phyloP scores from a whole-genome alignment of 2,329 filamentous ascomycete species.

The Metarhizium guizhouense region DNA sequence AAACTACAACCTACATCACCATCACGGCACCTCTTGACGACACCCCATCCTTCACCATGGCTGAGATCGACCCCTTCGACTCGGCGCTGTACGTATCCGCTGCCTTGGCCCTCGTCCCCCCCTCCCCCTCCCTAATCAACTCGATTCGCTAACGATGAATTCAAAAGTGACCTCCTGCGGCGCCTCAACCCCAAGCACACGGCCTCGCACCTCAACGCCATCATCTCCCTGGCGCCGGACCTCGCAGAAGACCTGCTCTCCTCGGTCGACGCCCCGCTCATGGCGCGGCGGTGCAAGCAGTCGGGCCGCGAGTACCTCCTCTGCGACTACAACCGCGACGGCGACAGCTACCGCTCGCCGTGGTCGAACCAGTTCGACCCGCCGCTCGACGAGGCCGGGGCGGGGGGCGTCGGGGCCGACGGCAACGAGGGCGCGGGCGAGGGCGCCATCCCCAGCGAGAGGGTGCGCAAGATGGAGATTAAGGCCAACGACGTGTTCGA shows the following conservation, averaged over 20 bases:
- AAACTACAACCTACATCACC: background rate
- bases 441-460: slow-evolving; percentile 79
- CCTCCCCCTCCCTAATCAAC: slow-evolving; percentile 1
- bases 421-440: slow-evolving; percentile 59
- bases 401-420: slow-evolving; percentile 40
- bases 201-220: slow-evolving; percentile 74
- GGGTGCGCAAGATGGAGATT: slow-evolving; percentile 88
- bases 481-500: slow-evolving; percentile 94
- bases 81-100: slow-evolving; percentile 57
- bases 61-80: slow-evolving; percentile 59
- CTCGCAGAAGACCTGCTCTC: slow-evolving; percentile 96
- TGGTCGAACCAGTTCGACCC: slow-evolving; percentile 99
- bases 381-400: slow-evolving; percentile 59
- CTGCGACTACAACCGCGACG: slow-evolving; percentile 99
- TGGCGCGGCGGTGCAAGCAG: slow-evolving; percentile 75
- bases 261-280: slow-evolving; percentile 91
- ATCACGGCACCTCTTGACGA: slow-evolving; percentile 3
- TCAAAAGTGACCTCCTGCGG: slow-evolving; percentile 82
- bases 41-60: slow-evolving; percentile 23
- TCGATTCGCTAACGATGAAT: background rate
- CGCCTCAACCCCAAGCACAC: slow-evolving; percentile 94
- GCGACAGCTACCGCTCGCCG: slow-evolving; percentile 94
- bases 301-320: slow-evolving; percentile 92
- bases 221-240: slow-evolving; percentile 81
- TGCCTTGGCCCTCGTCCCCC: background rate